phyloP scores from a whole-genome alignment of 1,284 basidiomycete genomes.

The Malassezia globosa region DNA sequence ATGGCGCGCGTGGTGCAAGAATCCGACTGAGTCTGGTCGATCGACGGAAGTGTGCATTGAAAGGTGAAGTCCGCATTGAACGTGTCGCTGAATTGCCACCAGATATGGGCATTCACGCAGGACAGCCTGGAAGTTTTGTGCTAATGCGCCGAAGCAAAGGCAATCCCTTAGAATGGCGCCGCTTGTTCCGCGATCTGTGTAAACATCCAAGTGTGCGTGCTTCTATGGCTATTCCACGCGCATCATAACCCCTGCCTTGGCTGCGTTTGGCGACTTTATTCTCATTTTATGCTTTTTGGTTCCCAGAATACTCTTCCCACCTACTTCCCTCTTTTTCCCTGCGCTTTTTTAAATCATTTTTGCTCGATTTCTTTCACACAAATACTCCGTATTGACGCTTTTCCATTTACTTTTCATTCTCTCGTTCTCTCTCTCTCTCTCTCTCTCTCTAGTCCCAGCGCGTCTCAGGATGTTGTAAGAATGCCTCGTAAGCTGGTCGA shows the following conservation, averaged over 20 bases:
- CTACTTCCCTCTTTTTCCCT: no score
- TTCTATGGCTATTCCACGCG: background rate
- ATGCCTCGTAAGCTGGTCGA: constrained; percentile 30
- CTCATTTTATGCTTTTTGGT: no score
- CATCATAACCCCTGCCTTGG: background rate
- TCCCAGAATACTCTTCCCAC: no score
- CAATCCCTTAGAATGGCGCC: constrained; percentile 48
- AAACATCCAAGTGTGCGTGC: constrained; percentile 10
- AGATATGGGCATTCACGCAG: constrained; percentile 8
- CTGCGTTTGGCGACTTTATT: no score
- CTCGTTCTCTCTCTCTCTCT: no score
- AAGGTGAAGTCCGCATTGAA: constrained; percentile 40
- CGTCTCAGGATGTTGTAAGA: constrained; percentile 33
- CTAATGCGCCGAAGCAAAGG: constrained; percentile 46
- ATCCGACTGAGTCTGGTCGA: constrained; percentile 38
- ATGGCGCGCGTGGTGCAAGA: constrained; percentile 24
- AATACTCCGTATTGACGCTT: no score
- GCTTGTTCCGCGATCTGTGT: constrained; percentile 41
- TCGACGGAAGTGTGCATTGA: constrained; percentile 41
- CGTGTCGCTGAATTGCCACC: constrained; percentile 14
- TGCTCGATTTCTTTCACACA: no score
- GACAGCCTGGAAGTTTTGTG: constrained; percentile 22
- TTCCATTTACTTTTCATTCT: no score
- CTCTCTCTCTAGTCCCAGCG: constrained; percentile 30
- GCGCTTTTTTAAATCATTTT: no score